Conservation (phyloP, 768 basidiomycete genomes). For the Sarcodon aspratus region DNA sequence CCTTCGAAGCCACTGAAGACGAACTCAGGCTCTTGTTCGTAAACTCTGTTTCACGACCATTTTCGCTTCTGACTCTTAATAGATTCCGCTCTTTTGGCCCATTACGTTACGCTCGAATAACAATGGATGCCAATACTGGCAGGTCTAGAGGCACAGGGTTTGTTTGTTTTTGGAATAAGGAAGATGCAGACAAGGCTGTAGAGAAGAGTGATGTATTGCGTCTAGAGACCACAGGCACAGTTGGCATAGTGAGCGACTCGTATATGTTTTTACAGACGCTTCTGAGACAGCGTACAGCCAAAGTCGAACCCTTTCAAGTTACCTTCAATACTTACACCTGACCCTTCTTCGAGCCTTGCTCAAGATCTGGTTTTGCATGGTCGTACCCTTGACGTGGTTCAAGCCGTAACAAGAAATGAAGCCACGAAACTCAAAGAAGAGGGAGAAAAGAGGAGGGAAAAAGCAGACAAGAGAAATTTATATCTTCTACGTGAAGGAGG, state of each 20-base stretch:
- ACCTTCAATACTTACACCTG: slow-evolving; percentile 85
- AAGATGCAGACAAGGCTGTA: slow-evolving; percentile 79
- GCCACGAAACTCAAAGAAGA: slow-evolving; percentile 85
- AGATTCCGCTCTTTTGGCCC: slow-evolving; percentile 92
- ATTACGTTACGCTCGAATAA: slow-evolving; percentile 86
- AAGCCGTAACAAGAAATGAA: slow-evolving; percentile 84
- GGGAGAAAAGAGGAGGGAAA: slow-evolving; percentile 73
- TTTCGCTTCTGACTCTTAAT: not conserved
- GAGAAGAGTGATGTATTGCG: slow-evolving; percentile 68
- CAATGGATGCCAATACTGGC: slow-evolving; percentile 71
- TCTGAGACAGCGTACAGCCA: slow-evolving; percentile 20
- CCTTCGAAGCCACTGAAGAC: slow-evolving; percentile 88
- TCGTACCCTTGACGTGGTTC: slow-evolving; percentile 80
- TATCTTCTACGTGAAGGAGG: slow-evolving; percentile 96
- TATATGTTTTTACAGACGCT: not conserved
- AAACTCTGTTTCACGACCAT: slow-evolving; percentile 1
- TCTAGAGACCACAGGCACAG: slow-evolving; percentile 44
- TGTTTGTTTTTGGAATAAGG: slow-evolving; percentile 92
- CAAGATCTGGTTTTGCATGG: slow-evolving; percentile 84
- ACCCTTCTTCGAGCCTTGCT: slow-evolving; percentile 80
- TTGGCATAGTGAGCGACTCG: slow-evolving; percentile 12
- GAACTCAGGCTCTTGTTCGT: slow-evolving; percentile 77
- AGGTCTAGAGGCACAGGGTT: slow-evolving; percentile 94
- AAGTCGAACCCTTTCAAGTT: slow-evolving; percentile 81
- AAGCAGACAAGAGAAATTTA: slow-evolving; percentile 90